Base-by-base conservation (phyloP, 768 basidiomycete species). In the Russula virescens region DNA sequence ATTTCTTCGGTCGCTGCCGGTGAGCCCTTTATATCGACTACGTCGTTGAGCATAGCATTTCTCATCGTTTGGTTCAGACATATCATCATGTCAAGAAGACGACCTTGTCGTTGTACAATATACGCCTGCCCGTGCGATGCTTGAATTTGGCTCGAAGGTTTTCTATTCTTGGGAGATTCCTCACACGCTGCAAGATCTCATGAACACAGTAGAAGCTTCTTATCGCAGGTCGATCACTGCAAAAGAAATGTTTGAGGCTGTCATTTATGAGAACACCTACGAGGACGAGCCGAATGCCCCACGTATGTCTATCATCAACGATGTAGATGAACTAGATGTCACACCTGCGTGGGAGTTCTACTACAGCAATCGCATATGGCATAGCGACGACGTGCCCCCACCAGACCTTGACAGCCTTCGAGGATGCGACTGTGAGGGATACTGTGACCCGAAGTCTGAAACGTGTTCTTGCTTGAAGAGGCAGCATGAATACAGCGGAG, bases 301-400 rank as follows among this genome's bases (percentile, higher is more conserved):
- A 0, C 75, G 74, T 6, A 89, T 96, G 68, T 73, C 74, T 18
- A 80, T 96, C 26, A 71, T 83, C 55, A 93, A 94, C 68, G 72
- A 80, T 0, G 75, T 91, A 25, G 90, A 91, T 63, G 71, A 78
- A 10, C 38, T 49, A 52, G 87, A 88, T 63, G 77, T 83, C 11
- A 82, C 86, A 23, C 93, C 94, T 0, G 82, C 81, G 26, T 92
- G 89, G 83, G 93, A 96, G 68, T 97, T 94, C 68, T 78, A 86
- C 63, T 96, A 96, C 71, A 85, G 89, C 13, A 94, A 96, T 71
- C 75, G 82, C 56, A 84, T 94, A 78, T 88, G 89, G 80, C 84
- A 86, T 62, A 83, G 81, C 2, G 79, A 84, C 14, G 83, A 77
- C 5, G 87, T 94, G 2, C 84, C 86, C 0, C 79, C 79, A 13